These are phyloP conservation scores for Calvatia gigantea DNA, from an alignment of 768 basidiomycete genomes.

Conservation along the genomic window DNA sequence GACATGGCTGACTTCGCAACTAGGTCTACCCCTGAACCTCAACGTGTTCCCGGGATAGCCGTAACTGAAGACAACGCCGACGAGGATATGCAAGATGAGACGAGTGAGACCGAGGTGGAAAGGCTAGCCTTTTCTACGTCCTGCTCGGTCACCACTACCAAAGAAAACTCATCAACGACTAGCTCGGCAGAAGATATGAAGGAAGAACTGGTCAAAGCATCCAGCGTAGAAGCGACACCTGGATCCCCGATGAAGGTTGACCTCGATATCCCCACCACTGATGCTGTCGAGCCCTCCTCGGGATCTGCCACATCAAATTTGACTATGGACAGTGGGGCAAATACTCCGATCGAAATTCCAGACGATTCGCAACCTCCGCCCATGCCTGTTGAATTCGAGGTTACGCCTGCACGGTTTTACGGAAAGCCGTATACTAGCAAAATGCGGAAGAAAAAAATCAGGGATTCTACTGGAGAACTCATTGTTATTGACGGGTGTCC, in stretches of 20 bases:
- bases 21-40: constrained; percentile 3
- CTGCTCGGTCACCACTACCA: constrained; percentile 20
- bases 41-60: constrained; percentile 1
- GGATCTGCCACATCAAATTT: not conserved
- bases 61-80: constrained; percentile 13
- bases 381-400: not conserved
- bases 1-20: not conserved
- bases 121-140: constrained; percentile 22
- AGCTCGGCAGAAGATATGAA: constrained; percentile 11
- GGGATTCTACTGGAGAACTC: not conserved
- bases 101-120: constrained; percentile 32
- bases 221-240: not conserved
- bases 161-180: constrained; percentile 10
- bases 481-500: not conserved
- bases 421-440: not conserved
- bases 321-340: not conserved
- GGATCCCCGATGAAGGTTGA: constrained; percentile 3
- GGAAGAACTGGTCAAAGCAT: constrained; percentile 5
- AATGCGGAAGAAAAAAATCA: not conserved
- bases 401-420: constrained; percentile 7
- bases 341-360: not conserved
- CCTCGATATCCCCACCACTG: constrained; percentile 14
- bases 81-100: constrained; percentile 13
- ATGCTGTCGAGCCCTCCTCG: constrained; percentile 12
- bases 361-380: not conserved